Base-by-base conservation (phyloP, 441 rosid genomes). In the Geranium incanum region DNA sequence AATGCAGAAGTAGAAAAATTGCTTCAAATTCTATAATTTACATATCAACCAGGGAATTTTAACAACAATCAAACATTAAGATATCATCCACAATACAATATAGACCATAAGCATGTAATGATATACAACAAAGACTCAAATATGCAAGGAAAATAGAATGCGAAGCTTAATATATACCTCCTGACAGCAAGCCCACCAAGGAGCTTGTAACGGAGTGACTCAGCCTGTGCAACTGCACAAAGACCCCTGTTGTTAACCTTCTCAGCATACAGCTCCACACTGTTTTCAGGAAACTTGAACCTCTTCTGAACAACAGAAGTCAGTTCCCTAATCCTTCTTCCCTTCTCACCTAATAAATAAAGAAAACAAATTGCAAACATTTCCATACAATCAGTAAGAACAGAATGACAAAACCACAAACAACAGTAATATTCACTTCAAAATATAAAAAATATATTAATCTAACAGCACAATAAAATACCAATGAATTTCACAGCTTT, bases 221-320 rank as follows among this genome's bases (percentile, higher is more conserved):
- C 76, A 0, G 76, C 76, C 76, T 73, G 76, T 39, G 76, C 76
- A 73, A 73, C 68, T 68, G 76, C 76, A 28, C 76, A 73, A 11
- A 73, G 71, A 2, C 72, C 76, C 67, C 76, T 60, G 63, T 73
- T 68, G 50, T 60, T 68, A 12, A 73, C 76, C 63, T 73, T 73
- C 72, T 73, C 72, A 11, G 76, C 76, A 60, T 73, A 73, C 48
- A 73, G 68, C 72, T 73, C 76, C 18, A 68, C 76, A 41, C 76
- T 70, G 62, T 73, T 73, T 67, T 73, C 76, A 0, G 76, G 76
- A 45, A 73, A 73, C 41, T 73, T 73, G 65, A 73, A 73, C 55
- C 76, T 16, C 68, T 73, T 73, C 68, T 73, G 76, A 37, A 73
- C 76, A 60, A 68, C 76, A 36, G 76, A 73, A 21, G 76, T 73